Evolutionary conservation across 2,329 filamentous ascomycete species (phyloP), one percentile per base, ranked within the genome.

Genomic region (Sclerotinia spermophila): DNA sequence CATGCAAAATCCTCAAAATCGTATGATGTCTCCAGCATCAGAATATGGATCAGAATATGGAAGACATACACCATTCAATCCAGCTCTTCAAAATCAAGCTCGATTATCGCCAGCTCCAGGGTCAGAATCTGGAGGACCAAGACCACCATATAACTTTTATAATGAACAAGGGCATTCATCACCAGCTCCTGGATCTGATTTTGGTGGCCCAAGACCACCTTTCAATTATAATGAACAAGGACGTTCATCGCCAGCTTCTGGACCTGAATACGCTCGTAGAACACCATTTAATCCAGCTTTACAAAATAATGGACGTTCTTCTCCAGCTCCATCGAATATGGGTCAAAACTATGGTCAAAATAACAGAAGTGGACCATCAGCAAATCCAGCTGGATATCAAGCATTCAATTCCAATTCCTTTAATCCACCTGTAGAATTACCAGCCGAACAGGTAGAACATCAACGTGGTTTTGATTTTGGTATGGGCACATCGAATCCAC

Each of bases 1-100:
- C 10, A 66, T 69, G 59, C 67, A 64, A 44, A 68, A 61, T 61
- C 33, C 67, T 27, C 53, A 51, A 38, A 60, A 68, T 17, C 67
- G 67, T 27, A 61, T 61, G 30, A 56, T 65, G 38, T 56, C 67
- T 19, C 59, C 67, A 35, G 2, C 35, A 53, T 40, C 59, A 30
- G 67, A 51, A 51, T 64, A 35, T 38, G 64, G 67, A 24, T 44
- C 58, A 27, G 67, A 64, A 55, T 69, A 65, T 56, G 67, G 67
- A 5, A 65, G 55, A 67, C 48, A 56, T 13, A 42, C 44, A 10
- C 45, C 64, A 21, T 67, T 53, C n/a, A 48, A 65, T 65, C 62
- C 62, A 27, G 35, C 15, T 21, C 19, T 53, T 35, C 62, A 65
- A 53, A 65, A 53, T 65, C 62, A 65, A 65, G 44, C 30, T 13